Base-by-base conservation (phyloP, 1,284 basidiomycete genomes). In the Cryptococcus jaspeensis region DNA sequence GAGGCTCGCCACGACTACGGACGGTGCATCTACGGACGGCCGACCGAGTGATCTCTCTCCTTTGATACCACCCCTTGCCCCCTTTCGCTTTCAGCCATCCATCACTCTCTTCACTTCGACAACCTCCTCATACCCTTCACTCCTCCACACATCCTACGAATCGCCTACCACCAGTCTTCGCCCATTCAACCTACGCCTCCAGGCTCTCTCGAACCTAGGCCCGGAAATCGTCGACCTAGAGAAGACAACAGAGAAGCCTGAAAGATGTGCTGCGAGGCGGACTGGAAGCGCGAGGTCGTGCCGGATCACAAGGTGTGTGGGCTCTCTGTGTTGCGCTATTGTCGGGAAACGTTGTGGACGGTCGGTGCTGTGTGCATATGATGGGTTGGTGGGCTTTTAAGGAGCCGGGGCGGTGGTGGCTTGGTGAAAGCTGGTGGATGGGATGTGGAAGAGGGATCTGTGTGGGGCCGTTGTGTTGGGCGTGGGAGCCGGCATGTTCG, bases 221-320 rank as follows among this genome's bases (percentile, higher is more conserved):
- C 35, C n/a, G 15, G n/a, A 44, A 13, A 20, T 38, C 35, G 6
- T 32, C 18, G 25, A 28, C 25, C 20, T 20, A 22, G 25, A 28
- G 28, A 37, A 37, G 47, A 28, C 18, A 11, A n/a, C 22, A n/a
- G 22, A 38, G 20, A 46, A 18, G n/a, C 25, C 15, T 15, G 41
- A 44, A 42, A 25, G 12, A 42, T 50, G 51, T 84, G 84, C 74
- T 81, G 79, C 81, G 82, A 72, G 60, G 87, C 87, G 69, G 71
- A 80, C 56, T 97, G 93, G 94, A 98, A 99, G 81, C 85, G 95
- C 73, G 95, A 98, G 81, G 85, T 90, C 68, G 94, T 99, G 45
- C 91, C 90, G 56, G 95, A 98, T 80, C 95, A 98, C 80, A 99
- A 98, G 84, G 93, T 92, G 62, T 50, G 81, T 59, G 39, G 42